Evolutionary conservation across 495 filamentous ascomycete species (phyloP).

Genomic region (Filosporella fistucella): DNA sequence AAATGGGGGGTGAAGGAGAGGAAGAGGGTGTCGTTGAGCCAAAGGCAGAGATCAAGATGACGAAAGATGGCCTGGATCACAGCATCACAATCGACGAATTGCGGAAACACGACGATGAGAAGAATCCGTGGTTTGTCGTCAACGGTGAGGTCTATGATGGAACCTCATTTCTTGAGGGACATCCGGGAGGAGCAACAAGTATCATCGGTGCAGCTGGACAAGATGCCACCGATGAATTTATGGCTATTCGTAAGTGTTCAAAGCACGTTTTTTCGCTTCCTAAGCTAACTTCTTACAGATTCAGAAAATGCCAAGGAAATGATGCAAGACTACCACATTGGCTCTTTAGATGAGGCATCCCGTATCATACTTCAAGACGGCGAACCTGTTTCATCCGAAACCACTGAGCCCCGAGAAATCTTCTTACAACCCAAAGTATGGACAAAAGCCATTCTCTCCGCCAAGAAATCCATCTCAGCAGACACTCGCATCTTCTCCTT

Average conservation of each 20-base stretch:
- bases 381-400: constrained; percentile 14
- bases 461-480: constrained; percentile 64
- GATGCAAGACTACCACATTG: constrained; percentile 89
- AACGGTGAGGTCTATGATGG: constrained; percentile 93
- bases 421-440: constrained; percentile 73
- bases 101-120: constrained; percentile 57
- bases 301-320: constrained; percentile 89
- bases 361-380: constrained; percentile 39
- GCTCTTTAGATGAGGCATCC: constrained; percentile 61
- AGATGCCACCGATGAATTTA: constrained; percentile 90
- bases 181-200: constrained; percentile 86
- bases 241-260: constrained; percentile 76
- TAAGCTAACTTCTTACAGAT: constrained; percentile 43
- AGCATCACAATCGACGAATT: constrained; percentile 70
- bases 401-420: constrained; percentile 36
- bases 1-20: constrained; percentile 44
- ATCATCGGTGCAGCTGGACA: constrained; percentile 80
- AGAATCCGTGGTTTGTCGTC: constrained; percentile 86
- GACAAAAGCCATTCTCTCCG: constrained; percentile 61
- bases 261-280: neutral
- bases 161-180: constrained; percentile 73
- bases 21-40: constrained; percentile 34
- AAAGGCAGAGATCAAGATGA: constrained; percentile 74
- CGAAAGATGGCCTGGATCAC: constrained; percentile 59
- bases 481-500: constrained; percentile 86